These are phyloP conservation scores for Apophysomyces trapeziformis DNA, from an alignment of 371 early-diverging fungal genomes.

Conservation along the genomic window DNA sequence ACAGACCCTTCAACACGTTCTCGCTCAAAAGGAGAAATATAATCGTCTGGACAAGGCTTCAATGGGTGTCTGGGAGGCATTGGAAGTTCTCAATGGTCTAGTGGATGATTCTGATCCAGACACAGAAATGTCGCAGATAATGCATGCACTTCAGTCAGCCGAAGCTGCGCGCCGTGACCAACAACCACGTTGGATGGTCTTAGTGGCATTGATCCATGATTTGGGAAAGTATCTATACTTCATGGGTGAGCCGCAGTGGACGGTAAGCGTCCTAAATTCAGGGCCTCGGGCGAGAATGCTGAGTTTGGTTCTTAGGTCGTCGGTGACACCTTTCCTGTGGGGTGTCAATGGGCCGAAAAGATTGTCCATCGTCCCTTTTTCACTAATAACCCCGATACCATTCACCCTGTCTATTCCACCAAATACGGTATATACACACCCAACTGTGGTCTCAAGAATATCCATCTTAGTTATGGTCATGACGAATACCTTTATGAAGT, in stretches of 20 bases:
- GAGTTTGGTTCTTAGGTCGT: slow-evolving; percentile 10
- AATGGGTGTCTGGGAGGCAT: slow-evolving; percentile 59
- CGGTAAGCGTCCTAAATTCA: slow-evolving; percentile 27
- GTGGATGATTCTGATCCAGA: slow-evolving; percentile 61
- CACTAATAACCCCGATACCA: slow-evolving; percentile 48
- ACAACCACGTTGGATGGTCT: slow-evolving; percentile 59
- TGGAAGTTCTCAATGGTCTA: slow-evolving; percentile 53
- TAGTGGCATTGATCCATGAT: slow-evolving; percentile 62
- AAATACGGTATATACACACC: slow-evolving; percentile 57
- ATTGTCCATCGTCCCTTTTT: slow-evolving; percentile 54
- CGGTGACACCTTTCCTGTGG: slow-evolving; percentile 31
- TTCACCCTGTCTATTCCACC: slow-evolving; percentile 38
- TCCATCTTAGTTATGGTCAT: slow-evolving; percentile 62
- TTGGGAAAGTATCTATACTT: slow-evolving; percentile 59
- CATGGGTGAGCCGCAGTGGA: slow-evolving; percentile 59
- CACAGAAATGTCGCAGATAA: slow-evolving; percentile 50
- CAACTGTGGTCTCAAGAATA: slow-evolving; percentile 55
- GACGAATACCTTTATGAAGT: slow-evolving; percentile 66
- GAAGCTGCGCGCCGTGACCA: slow-evolving; percentile 57
- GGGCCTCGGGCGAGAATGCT: background rate
- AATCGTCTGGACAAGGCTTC: slow-evolving; percentile 28
- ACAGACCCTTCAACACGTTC: slow-evolving; percentile 45
- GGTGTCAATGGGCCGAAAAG: slow-evolving; percentile 25
- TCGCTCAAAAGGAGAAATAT: slow-evolving; percentile 39
- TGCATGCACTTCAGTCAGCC: slow-evolving; percentile 62